Evolutionary conservation across 208 protist genomes (phyloP).

Genomic region (Entamoeba histolytica): DNA sequence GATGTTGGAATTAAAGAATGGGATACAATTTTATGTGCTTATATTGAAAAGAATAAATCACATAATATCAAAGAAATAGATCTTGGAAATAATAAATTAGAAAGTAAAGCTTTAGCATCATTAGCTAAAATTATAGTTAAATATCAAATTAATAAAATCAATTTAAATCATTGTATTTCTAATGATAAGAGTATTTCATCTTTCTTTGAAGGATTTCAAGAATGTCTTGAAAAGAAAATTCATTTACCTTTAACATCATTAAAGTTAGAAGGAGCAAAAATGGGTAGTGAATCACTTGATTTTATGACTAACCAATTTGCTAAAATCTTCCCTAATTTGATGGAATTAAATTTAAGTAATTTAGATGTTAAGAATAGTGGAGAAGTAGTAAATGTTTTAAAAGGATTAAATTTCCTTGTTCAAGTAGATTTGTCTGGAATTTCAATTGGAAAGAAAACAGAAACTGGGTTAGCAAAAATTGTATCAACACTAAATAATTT

Average conservation of each 20-base stretch:
- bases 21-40: not conserved
- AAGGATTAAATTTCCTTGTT: not conserved
- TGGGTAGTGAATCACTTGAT: not conserved
- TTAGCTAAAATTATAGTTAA: not conserved
- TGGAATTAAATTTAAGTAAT: not conserved
- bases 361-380: not conserved
- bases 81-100: not conserved
- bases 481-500: not conserved
- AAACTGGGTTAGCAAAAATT: not conserved
- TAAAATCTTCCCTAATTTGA: not conserved
- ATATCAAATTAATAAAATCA: not conserved
- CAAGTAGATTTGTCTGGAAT: not conserved
- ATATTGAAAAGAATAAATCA: not conserved
- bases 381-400: not conserved
- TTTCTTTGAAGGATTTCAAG: not conserved
- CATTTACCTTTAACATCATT: not conserved
- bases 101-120: not conserved
- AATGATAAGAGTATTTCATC: not conserved
- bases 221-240: not conserved
- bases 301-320: not conserved
- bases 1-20: not conserved
- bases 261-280: not conserved
- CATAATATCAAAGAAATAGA: not conserved
- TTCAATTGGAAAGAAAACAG: not conserved
- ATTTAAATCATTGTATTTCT: not conserved